A percentile compares a stretch with the other conserved stretches of the same genome.
These are phyloP conservation scores for Circinella minor DNA, from an alignment of 371 early-diverging fungal genomes.

Conservation along the genomic window DNA sequence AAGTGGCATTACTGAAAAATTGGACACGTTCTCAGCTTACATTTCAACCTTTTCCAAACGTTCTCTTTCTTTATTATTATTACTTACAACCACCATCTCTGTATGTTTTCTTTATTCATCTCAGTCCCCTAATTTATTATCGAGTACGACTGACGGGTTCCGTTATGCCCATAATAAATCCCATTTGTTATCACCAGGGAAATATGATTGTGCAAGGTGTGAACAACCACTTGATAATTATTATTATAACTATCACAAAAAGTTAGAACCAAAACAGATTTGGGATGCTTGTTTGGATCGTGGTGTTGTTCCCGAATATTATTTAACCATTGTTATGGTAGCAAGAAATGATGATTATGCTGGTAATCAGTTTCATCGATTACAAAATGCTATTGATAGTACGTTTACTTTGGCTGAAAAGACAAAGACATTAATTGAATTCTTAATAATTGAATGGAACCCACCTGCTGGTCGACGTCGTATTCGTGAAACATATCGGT, in stretches of 20 bases:
- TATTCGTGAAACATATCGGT: conserved; percentile 42
- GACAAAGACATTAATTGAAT: conserved; percentile 39
- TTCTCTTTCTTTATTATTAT: conserved; percentile 18
- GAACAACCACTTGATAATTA: conserved; percentile 14
- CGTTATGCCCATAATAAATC: conserved; percentile 22
- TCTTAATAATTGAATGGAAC: conserved; percentile 53
- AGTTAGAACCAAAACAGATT: conserved; percentile 20
- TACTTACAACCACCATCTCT: conserved; percentile 24
- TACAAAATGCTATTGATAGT: conserved; percentile 53
- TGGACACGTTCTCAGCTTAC: conserved; percentile 20
- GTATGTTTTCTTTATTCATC: conserved; percentile 26
- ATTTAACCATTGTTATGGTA: conserved; percentile 31
- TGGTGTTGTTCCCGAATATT: conserved; percentile 31
- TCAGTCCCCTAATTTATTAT: conserved; percentile 22
- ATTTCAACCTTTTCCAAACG: conserved; percentile 25
- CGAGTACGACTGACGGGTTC: conserved; percentile 26
- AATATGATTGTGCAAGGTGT: conserved; percentile 28
- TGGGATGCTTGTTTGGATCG: conserved; percentile 36
- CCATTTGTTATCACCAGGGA: conserved; percentile 29
- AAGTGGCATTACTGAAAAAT: conserved; percentile 22
- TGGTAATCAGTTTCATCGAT: conserved; percentile 37
- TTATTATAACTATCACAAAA: not conserved
- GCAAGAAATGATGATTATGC: conserved; percentile 31
- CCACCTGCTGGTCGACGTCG: conserved; percentile 35
- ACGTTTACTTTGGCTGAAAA: conserved; percentile 44